Evolutionary conservation across 2,329 filamentous ascomycete species (phyloP), one percentile per base, ranked within the genome.

Genomic region (Lasiodiplodia hormozganensis): DNA sequence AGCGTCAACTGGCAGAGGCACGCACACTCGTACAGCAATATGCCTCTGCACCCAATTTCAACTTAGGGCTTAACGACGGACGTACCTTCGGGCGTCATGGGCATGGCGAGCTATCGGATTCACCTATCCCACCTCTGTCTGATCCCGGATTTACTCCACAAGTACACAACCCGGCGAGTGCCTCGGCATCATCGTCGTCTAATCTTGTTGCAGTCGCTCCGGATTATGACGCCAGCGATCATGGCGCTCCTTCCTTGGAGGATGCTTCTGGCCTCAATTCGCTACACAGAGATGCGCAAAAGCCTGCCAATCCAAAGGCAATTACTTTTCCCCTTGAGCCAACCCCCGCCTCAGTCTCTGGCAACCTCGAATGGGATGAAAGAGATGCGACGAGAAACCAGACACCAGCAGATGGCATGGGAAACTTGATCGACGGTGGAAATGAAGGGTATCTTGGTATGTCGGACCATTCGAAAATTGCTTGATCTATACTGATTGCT

Each of bases 361-460:
- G 64, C 12, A 67, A 67, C n/a, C 16, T 67, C 6, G 64, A 67
- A n/a, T 67, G 64, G 64, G 64, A 67, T 14, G 64, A 67, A n/a
- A 16, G 64, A 3, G 34, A 25, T 12, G 21, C 31, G 4, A 28
- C 40, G 10, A 51, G 53, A 34, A 43, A 51, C 2, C 28, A n/a
- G 14, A 18, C 16, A 14, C 53, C 14, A 3, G 53, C 38, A 23
- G 64, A 67, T 51, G 64, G 64, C 25, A 67, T 67, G 64, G 64
- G 52, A 2, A 67, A 58, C n/a, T 14, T 67, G n/a, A 21, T 43
- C 5, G 52, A 58, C 4, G 58, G 58, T 4, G 64, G 43, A 28
- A 67, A 67, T 12, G 64, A 67, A 2, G 64, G 64, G 6, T 67
- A 67, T n/a, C 25, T 67, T 2, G 64, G 64, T 67, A 18, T 1